Evolutionary conservation across 139 green algal species (phyloP), one percentile per base, ranked within the genome.

Genomic region (Desmodesmus armatus): DNA sequence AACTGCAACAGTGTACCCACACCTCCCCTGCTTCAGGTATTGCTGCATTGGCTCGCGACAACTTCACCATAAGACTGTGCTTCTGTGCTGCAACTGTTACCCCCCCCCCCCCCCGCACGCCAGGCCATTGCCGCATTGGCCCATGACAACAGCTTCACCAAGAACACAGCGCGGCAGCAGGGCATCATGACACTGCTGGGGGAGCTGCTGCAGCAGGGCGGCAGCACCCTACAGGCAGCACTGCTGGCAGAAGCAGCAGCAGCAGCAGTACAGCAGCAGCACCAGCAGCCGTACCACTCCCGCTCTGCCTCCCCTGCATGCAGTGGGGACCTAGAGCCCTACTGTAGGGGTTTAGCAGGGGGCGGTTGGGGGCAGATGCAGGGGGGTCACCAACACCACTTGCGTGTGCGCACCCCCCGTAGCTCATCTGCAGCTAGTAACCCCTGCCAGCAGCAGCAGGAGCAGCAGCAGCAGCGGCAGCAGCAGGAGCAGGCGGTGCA

Each of bases 81-180:
- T n/a, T n/a, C n/a, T n/a, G n/a, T n/a, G n/a, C n/a, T n/a, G n/a
- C n/a, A n/a, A n/a, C n/a, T n/a, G n/a, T n/a, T n/a, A n/a, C n/a
- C n/a, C n/a, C n/a, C n/a, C n/a, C n/a, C n/a, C n/a, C n/a, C n/a
- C n/a, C n/a, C n/a, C n/a, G n/a, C n/a, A n/a, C n/a, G n/a, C n/a
- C n/a, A 80, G 31, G 78, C 78, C 9, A 69, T 84, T 31, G 78
- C 37, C 4, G 55, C 76, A 19, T 27, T 86, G n/a, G 29, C 40
- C 76, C 78, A 82, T 11, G 58, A 69, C 44, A 93, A 93, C 84
- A 90, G 65, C n/a, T 93, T 88, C 37, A 86, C 82, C 5, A 93
- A 93, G 84, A 93, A 93, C 88, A 88, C 31, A 1, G 87, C 84
- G 5, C 63, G 81, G 3, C 80, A 85, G 66, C 41, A 76, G 53